These are phyloP conservation scores for Suillus hirtellus DNA, from an alignment of 768 basidiomycete genomes.

Conservation along the genomic window DNA sequence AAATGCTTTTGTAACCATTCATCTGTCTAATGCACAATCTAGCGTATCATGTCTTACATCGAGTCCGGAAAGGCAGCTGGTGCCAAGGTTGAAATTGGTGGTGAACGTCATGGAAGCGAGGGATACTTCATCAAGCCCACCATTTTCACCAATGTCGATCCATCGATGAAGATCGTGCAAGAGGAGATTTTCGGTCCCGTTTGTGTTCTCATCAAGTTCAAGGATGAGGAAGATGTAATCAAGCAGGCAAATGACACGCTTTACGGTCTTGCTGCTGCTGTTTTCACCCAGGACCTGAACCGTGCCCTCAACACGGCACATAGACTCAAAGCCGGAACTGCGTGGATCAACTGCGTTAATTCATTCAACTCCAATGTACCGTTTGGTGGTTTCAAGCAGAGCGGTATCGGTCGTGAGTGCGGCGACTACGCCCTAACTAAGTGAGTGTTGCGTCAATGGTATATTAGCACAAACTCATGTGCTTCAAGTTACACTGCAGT, in stretches of 20 bases:
- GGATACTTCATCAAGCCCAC: slow-evolving; percentile 79
- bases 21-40: neutral
- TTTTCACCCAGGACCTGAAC: slow-evolving; percentile 81
- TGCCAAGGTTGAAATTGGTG: slow-evolving; percentile 68
- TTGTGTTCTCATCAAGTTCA: slow-evolving; percentile 74
- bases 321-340: slow-evolving; percentile 77
- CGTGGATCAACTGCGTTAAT: slow-evolving; percentile 54
- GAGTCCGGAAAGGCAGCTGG: slow-evolving; percentile 71
- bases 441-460: slow-evolving; percentile 26
- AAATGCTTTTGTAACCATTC: neutral
- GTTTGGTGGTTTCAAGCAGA: slow-evolving; percentile 86
- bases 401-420: slow-evolving; percentile 77
- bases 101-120: slow-evolving; percentile 54
- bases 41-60: slow-evolving; percentile 82
- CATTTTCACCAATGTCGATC: slow-evolving; percentile 64
- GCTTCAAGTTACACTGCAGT: slow-evolving; percentile 52
- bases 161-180: slow-evolving; percentile 72
- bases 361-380: slow-evolving; percentile 46
- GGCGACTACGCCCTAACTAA: slow-evolving; percentile 71
- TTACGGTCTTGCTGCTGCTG: slow-evolving; percentile 86
- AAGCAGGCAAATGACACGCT: slow-evolving; percentile 79
- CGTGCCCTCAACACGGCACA: slow-evolving; percentile 74
- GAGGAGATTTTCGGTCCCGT: slow-evolving; percentile 86
- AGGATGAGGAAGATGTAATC: slow-evolving; percentile 65
- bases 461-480: neutral